Base-by-base conservation (phyloP, 768 basidiomycete species). In the Kwoniella sp. region DNA sequence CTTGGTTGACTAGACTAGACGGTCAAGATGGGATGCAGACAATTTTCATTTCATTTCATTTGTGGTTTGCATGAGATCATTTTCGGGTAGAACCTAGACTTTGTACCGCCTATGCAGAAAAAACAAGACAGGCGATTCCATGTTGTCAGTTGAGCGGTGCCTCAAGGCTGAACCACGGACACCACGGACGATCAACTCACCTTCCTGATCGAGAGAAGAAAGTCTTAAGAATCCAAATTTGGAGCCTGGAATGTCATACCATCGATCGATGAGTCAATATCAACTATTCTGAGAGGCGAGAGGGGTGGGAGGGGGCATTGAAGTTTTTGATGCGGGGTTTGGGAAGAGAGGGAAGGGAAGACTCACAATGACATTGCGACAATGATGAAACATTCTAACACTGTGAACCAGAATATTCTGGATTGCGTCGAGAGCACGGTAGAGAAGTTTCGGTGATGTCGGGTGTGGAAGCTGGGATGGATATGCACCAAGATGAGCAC, bases 141-240 rank as follows among this genome's bases (percentile, higher is more conserved):
- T 2, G 13, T 30, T 13, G 29, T 55, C 46, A 22, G 46, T 47
- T 17, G 46, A 22, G 46, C 19, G 5, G 46, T 36, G 17, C 30
- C 17, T 55, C 8, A 27, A 19, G 22, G 15, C 29, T 9, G 22
- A 26, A 22, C 30, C 27, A 53, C n/a, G 3, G 10, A 26, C 21
- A 26, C 33, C 26, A 37, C 40, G 36, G 21, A 27, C 48, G 24
- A 22, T 27, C 44, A 21, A 63, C 68, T 74, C 87, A 84, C 79
- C 91, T 86, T 36, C 91, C 91, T 8, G 92, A 92, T 79, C 88
- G 87, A n/a, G 90, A 92, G 82, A 97, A 97, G 87, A 95, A 97
- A 21, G 91, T 94, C 81, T 94, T 92, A 24, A 97, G 85, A 49
- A 94, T 83, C 77, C 92, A 95, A 13, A 95, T 90, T 81, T 97